Base-by-base conservation (phyloP, 805 yeast species). In the Monosporozyma aerobia region DNA sequence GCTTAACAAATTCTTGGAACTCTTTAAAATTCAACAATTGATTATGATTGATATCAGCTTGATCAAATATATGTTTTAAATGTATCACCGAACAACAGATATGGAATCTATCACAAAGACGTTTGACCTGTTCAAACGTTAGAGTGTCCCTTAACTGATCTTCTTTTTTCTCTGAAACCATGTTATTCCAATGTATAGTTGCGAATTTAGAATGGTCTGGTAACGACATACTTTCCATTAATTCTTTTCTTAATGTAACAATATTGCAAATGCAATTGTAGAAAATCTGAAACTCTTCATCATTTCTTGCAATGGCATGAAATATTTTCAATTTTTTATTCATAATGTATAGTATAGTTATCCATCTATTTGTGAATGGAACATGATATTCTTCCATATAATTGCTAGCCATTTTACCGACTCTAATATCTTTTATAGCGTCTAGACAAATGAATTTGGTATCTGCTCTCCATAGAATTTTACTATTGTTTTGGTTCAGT, bases 371-470 rank as follows among this genome's bases (percentile, higher is more conserved):
- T 45, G 81, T 80, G 51, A 77, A 78, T 1, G 90, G 78, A 1
- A 89, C 77, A 39, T 85, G 82, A 58, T 87, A 79, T 66, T 90
- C 96, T 63, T 90, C 96, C 55, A 96, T 71, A 63, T 90, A 92
- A 58, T 88, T 87, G 37, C 78, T 77, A 1, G 97, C 97, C 60
- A 85, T 87, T 22, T 76, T 77, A 2, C 83, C 87, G 3, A 78
- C 73, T 47, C 72, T 55, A 2, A 69, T 60, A 52, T 68, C 72
- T 52, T 63, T 68, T 16, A 69, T 65, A 13, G 65, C 53, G 47
- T 67, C 69, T 13, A 69, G 50, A n/a, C 59, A 59, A n/a, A 69
- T 47, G 22, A 54, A 59, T 53, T 66, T 66, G 10, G 54, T 51
- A 5, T 62, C 63, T 27, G 61, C 62, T 33, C 60, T 63, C 71